Evolutionary conservation across 179 eudicot species (phyloP).

Genomic region (Amaranthus tricolor): DNA sequence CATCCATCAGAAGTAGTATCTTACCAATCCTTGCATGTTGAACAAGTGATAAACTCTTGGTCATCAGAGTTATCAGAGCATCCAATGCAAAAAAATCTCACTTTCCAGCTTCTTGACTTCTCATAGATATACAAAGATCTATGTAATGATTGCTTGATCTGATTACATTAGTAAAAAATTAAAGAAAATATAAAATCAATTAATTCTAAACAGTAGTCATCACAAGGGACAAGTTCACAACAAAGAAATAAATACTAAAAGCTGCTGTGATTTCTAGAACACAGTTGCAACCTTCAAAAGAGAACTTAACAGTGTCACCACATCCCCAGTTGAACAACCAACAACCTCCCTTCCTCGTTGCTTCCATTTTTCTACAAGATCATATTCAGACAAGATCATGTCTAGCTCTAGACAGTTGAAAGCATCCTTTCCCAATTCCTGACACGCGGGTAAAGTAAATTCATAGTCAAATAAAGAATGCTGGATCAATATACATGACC

Average conservation of each 20-base stretch:
- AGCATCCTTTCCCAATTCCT: conserved; percentile 74
- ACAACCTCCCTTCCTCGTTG: conserved; percentile 44
- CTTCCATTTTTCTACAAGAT: conserved; percentile 60
- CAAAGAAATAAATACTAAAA: not conserved
- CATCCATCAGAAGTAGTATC: conserved; percentile 23
- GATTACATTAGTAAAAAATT: conserved; percentile 12
- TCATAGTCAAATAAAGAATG: not conserved
- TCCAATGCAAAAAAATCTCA: conserved; percentile 50
- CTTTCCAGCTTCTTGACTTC: conserved; percentile 46
- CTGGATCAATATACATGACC: not conserved
- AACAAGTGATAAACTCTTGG: conserved; percentile 61
- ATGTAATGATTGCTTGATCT: conserved; percentile 62
- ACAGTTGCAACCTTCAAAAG: conserved; percentile 50
- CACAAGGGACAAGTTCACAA: not conserved
- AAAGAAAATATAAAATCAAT: not conserved
- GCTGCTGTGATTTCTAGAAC: not conserved
- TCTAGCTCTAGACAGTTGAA: conserved; percentile 66
- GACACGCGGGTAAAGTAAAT: conserved; percentile 24
- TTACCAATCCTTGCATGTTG: conserved; percentile 83
- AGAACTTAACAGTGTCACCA: conserved; percentile 36
- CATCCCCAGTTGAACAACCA: conserved; percentile 45
- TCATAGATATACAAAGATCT: conserved; percentile 64
- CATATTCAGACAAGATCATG: conserved; percentile 58
- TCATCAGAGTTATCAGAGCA: conserved; percentile 57
- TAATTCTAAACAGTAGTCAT: conserved; percentile 3